These are phyloP conservation scores for Trichoderma semiorbis DNA, from an alignment of 2,329 filamentous ascomycete genomes.

Conservation along the genomic window DNA sequence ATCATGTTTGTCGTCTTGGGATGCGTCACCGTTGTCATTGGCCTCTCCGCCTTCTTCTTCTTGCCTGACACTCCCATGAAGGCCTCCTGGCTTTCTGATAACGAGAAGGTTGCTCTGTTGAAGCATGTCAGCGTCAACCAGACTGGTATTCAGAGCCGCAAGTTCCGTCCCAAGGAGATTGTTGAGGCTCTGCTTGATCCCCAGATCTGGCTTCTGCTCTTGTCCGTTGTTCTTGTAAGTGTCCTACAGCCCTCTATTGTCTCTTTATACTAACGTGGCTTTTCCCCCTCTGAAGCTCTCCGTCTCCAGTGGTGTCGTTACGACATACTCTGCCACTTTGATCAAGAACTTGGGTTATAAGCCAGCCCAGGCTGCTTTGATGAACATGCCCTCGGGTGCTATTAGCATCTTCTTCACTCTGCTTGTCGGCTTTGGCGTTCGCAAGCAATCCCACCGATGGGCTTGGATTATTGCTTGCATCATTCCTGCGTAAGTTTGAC, in stretches of 20 bases:
- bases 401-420: slow-evolving; percentile 52
- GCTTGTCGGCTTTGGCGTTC: slow-evolving; percentile 46
- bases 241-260: background rate
- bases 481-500: slow-evolving; percentile 41
- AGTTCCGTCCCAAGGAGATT: slow-evolving; percentile 51
- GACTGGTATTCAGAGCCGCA: slow-evolving; percentile 53
- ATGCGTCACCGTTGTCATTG: slow-evolving; percentile 37
- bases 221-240: slow-evolving; percentile 47
- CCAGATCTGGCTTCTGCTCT: slow-evolving; percentile 49
- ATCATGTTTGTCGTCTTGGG: slow-evolving; percentile 70
- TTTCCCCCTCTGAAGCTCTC: slow-evolving; percentile 34
- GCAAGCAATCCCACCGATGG: slow-evolving; percentile 46
- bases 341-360: slow-evolving; percentile 47
- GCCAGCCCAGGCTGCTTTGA: slow-evolving; percentile 44
- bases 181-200: slow-evolving; percentile 49
- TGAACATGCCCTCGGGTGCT: slow-evolving; percentile 53
- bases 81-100: slow-evolving; percentile 42
- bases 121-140: slow-evolving; percentile 56
- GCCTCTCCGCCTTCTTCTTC: slow-evolving; percentile 31
- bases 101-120: slow-evolving; percentile 47
- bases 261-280: background rate
- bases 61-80: slow-evolving; percentile 46
- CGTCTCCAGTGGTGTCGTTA: slow-evolving; percentile 52
- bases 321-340: slow-evolving; percentile 53
- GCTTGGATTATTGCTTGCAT: slow-evolving; percentile 48